Base-by-base conservation (phyloP, 148 eudicot genomes). In the Nepenthes gracilis region DNA sequence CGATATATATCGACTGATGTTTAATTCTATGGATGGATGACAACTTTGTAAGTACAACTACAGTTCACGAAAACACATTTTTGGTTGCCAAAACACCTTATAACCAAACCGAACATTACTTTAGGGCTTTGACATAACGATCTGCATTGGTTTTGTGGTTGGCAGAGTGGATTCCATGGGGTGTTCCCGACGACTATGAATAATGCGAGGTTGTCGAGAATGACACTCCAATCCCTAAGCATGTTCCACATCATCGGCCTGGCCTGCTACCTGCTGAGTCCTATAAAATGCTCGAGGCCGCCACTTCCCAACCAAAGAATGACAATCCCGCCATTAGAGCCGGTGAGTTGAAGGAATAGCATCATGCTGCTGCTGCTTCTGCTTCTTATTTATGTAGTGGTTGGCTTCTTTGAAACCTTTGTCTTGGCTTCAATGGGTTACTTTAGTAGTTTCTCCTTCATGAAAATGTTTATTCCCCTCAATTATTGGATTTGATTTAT, bases 101-200 rank as follows among this genome's bases (percentile, higher is more conserved):
- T 23, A 23, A 23, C 23, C 23, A 0, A 0, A 23, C 23, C 0
- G 23, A 23, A 23, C 23, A 23, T 23, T 23, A 23, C 23, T 23
- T 23, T 23, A 23, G 23, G 23, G 23, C 23, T 23, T 23, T 23
- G 23, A 23, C 23, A 23, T 23, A 23, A 23, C 23, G 1, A 40
- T 40, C 8, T 40, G 8, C 8, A 8, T 3, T 40, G 4, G 45
- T 40, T 40, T 40, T 40, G 4, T 40, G 4, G 45, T 3, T 40
- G 45, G 45, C 87, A 93, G 98, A 93, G 78, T 93, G 98, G 95
- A 75, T 86, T 11, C 87, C 98, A 59, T 93, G 98, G 98, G 96
- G 82, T 62, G 79, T 93, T 59, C 87, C 88, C 1, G 95, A 86
- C 33, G 96, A 84, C 77, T 88, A 86, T 38, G 96, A 85, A 65